These are phyloP conservation scores for Tetrahymena malaccensis DNA, from an alignment of 73 alveolate species.

Conservation along the genomic window DNA sequence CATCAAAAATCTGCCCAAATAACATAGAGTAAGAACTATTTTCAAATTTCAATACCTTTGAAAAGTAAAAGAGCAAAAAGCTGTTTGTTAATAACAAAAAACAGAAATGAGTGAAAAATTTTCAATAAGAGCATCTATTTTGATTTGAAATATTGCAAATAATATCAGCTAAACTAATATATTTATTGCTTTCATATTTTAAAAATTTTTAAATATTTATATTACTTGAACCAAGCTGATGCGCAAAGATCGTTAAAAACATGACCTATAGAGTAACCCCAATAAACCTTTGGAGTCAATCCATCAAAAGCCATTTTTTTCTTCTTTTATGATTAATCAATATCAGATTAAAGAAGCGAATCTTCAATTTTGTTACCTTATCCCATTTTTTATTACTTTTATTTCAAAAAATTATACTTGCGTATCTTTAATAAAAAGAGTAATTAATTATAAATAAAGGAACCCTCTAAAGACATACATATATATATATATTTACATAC, in stretches of 20 bases:
- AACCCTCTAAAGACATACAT: not conserved
- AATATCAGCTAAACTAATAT: not conserved
- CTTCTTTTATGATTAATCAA: not conserved
- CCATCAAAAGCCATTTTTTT: conserved; percentile 30
- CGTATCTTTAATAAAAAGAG: not conserved
- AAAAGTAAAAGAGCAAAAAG: conserved; percentile 21
- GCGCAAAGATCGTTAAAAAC: conserved; percentile 51
- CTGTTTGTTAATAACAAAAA: not conserved
- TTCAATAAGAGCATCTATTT: not conserved
- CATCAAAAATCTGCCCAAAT: conserved; percentile 80
- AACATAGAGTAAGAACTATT: conserved; percentile 49
- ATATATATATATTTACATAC: too few species aligned
- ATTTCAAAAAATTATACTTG: not conserved
- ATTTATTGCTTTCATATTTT: not conserved
- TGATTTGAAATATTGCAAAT: not conserved
- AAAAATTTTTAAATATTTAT: not conserved
- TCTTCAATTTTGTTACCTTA: not conserved
- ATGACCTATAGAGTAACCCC: conserved; percentile 53
- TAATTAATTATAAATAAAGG: not conserved
- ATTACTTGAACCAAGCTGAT: conserved; percentile 50
- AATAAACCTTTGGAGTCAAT: conserved; percentile 24
- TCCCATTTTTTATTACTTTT: not conserved
- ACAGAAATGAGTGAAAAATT: not conserved
- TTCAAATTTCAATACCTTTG: conserved; percentile 6
- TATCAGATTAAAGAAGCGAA: not conserved